phyloP scores from a whole-genome alignment of 176 grass and related monocot genomes.

The Pontederia paniculata region DNA sequence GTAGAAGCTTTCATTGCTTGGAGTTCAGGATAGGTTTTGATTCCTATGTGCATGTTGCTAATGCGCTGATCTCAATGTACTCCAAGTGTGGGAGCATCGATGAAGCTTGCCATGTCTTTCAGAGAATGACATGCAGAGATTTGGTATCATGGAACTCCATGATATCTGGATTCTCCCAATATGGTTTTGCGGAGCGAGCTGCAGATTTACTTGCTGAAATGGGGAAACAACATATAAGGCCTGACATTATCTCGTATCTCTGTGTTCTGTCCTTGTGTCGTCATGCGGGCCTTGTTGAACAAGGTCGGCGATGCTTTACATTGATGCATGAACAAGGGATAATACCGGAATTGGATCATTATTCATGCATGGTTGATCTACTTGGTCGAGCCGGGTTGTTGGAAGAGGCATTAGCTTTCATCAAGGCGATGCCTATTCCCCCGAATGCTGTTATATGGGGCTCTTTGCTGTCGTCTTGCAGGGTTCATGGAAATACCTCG shows the following conservation, averaged over 20 bases:
- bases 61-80: constrained; percentile 33
- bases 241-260: constrained; percentile 20
- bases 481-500: constrained; percentile 22
- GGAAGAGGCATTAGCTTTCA: constrained; percentile 19
- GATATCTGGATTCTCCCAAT: constrained; percentile 15
- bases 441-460: constrained; percentile 27
- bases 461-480: constrained; percentile 17
- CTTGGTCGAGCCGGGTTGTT: constrained; percentile 19
- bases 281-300: constrained; percentile 20
- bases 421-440: constrained; percentile 16
- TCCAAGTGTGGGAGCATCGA: constrained; percentile 14
- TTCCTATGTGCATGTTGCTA: constrained; percentile 40
- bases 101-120: constrained; percentile 13
- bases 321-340: constrained; percentile 16
- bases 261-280: constrained; percentile 24
- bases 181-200: constrained; percentile 14
- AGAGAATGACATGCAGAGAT: constrained; percentile 15
- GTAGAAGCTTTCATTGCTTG: constrained; percentile 42
- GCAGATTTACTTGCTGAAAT: constrained; percentile 19
- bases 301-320: constrained; percentile 15
- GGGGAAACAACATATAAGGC: neutral
- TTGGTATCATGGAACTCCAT: constrained; percentile 7
- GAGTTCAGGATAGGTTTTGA: constrained; percentile 47
- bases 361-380: constrained; percentile 21
- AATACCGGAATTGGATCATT: constrained; percentile 23